Base-by-base conservation (phyloP, 73 alveolate species). In the Breviolum minutum region DNA sequence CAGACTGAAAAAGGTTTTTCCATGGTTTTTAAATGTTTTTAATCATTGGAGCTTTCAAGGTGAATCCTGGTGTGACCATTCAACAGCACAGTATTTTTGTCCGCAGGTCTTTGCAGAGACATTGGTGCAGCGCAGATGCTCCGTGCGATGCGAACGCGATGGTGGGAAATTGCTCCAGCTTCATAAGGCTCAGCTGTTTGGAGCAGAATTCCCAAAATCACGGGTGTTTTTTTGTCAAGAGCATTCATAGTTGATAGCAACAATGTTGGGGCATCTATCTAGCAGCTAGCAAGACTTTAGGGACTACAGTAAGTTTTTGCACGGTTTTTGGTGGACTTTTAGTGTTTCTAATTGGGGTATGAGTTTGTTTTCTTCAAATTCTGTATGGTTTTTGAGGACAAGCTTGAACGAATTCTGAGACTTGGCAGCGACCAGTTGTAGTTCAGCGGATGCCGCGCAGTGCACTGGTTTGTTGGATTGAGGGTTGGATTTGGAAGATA, bases 141-240 rank as follows among this genome's bases (percentile, higher is more conserved):
- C 94, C n/a, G 94, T 86, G 80, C 94, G 94, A 62, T 86, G 94
- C 79, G 94, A 86, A n/a, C 94, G 79, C 80, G 80, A 86, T 63
- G 94, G 94, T 20, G 79, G 79, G n/a, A 61, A 63, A 63, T 40
- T 86, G 63, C 94, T 63, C 7, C 94, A 63, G 79, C 64, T 63
- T 9, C 94, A 63, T 63, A 63, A 61, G 79, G 94, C n/a, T 62
- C 48, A 32, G 70, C 54, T 70, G 20, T 54, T 8, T 76, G 60
- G 60, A 11, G 12, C 48, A 26, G 54, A 30, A 22, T 19, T 30
- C 22, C 54, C 83, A 54, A 17, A 73, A 71, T 71, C 26, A 30
- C 19, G 4, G 81, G 26, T 8, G 26, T 8, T 73, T 73, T 29
- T 16, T 73, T 64, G 63, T 32, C 63, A 12, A 63, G 26, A 9